These are phyloP conservation scores for Cochlearia excelsa DNA, from an alignment of 345 rosid species.

Conservation along the genomic window DNA sequence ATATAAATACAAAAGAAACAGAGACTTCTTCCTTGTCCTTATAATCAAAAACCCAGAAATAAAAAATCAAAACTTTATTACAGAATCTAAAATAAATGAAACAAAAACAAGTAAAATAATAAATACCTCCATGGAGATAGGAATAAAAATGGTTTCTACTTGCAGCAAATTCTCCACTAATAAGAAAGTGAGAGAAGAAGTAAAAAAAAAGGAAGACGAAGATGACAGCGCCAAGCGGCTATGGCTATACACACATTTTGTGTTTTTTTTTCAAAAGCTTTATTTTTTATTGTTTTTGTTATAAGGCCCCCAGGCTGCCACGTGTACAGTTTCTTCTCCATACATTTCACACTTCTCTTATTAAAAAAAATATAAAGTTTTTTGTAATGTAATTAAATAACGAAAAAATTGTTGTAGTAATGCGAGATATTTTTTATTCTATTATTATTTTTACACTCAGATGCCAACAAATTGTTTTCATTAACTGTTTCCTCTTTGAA, in stretches of 20 bases:
- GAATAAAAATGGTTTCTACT: constrained; percentile 13
- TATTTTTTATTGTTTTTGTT: constrained; percentile 1
- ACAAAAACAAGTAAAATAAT: neutral
- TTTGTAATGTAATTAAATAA: too few species aligned
- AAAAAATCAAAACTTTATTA: too few species aligned
- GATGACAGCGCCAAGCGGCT: constrained; percentile 38
- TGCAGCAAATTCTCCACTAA: constrained; percentile 17
- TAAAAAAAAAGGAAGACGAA: constrained; percentile 7
- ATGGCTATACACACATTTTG: constrained; percentile 17
- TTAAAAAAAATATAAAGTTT: neutral
- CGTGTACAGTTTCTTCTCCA: constrained; percentile 29
- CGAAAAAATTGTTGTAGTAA: constrained; percentile 24
- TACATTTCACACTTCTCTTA: constrained; percentile 13
- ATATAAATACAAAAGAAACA: constrained; percentile 4
- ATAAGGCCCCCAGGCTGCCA: constrained; percentile 28
- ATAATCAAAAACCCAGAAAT: too few species aligned
- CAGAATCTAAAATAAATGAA: too few species aligned
- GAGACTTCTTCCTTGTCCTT: neutral
- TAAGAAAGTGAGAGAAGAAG: constrained; percentile 5
- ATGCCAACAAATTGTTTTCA: neutral
- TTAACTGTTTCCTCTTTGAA: neutral
- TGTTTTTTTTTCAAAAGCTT: constrained; percentile 25
- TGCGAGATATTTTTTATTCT: constrained; percentile 25
- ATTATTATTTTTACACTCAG: neutral
- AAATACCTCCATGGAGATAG: constrained; percentile 33